Percentiles rank a stretch among this genome's conserved stretches.
Conservation (phyloP, 257 asterid species). For the Plantago elongata region DNA sequence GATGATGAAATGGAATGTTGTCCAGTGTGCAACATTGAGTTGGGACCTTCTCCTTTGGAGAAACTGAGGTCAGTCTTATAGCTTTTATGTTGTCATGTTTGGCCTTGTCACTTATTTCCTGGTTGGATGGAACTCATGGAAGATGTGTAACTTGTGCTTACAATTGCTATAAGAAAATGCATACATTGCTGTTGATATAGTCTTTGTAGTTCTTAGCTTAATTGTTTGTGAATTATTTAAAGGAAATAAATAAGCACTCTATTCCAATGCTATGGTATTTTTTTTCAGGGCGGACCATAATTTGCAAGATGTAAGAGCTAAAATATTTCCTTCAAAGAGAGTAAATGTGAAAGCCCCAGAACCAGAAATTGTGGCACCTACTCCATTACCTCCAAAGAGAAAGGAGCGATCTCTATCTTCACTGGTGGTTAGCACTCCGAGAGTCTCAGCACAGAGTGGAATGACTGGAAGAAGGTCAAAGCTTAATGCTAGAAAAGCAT, state of each 20-base stretch:
- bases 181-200: slow-evolving; percentile 1
- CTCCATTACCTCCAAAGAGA: slow-evolving; percentile 79
- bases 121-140: background rate
- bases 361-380: slow-evolving; percentile 60
- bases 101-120: slow-evolving; percentile 8
- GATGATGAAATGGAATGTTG: slow-evolving; percentile 88
- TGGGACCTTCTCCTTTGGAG: slow-evolving; percentile 87
- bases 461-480: slow-evolving; percentile 91
- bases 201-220: background rate
- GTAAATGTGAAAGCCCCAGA: slow-evolving; percentile 73
- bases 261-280: slow-evolving; percentile 11
- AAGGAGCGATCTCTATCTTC: slow-evolving; percentile 97
- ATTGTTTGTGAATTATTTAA: background rate
- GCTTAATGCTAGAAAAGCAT: slow-evolving; percentile 72
- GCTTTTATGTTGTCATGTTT: slow-evolving; percentile 3
- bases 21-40: slow-evolving; percentile 79
- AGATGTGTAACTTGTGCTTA: background rate
- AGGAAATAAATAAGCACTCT: background rate
- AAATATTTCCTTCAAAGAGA: slow-evolving; percentile 86
- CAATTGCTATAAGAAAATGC: background rate
- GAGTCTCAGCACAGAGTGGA: slow-evolving; percentile 84
- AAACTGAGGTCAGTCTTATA: slow-evolving; percentile 65
- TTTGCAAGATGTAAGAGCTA: slow-evolving; percentile 87
- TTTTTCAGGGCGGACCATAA: slow-evolving; percentile 80
- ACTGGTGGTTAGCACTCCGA: slow-evolving; percentile 90